Evolutionary conservation across 768 basidiomycete genomes (phyloP), one percentile per base, ranked within the genome.

Genomic region (Roridomyces roridus): DNA sequence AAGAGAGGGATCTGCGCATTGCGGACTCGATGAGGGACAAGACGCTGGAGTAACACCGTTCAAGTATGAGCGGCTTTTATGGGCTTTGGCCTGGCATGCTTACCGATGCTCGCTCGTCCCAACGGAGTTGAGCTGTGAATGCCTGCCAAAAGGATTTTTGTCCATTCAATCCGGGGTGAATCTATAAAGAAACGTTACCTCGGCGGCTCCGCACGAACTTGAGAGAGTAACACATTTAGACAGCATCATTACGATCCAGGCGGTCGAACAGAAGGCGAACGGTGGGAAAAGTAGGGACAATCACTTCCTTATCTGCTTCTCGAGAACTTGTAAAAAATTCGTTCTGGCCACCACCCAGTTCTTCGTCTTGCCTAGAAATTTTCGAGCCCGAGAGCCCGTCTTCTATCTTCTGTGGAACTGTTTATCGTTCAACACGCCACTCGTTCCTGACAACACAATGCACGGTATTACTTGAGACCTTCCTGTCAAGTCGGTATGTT

Each of bases 161-260:
- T 48, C 34, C 18, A 58, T 58, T 47, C 44, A 14, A 36, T 34
- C 10, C 31, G 11, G 57, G 42, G 46, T 34, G 29, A 9, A 20
- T 36, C 51, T 25, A 44, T 59, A 53, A 34, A 44, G 57, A 46
- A 46, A n/a, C n/a, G n/a, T n/a, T n/a, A n/a, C n/a, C 52, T 50
- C 34, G 52, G 40, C 14, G 45, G 50, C 40, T 18, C 58, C 47
- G 48, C 47, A 34, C n/a, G n/a, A n/a, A n/a, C n/a, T 34, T 34
- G 31, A 4, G 31, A 31, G 14, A 31, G 31, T 34, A 10, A 34
- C 31, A 34, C 11, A 34, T 34, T 34, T 10, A 34, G 15, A 34
- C n/a, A 34, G 3, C 31, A 34, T 34, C 31, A 34, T 34, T 34
- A 34, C 31, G 31, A 15, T 34, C 31, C 31, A 34, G 31, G 15